Conservation (phyloP, 1,284 basidiomycete species). For the Sporisorium sorghi region DNA sequence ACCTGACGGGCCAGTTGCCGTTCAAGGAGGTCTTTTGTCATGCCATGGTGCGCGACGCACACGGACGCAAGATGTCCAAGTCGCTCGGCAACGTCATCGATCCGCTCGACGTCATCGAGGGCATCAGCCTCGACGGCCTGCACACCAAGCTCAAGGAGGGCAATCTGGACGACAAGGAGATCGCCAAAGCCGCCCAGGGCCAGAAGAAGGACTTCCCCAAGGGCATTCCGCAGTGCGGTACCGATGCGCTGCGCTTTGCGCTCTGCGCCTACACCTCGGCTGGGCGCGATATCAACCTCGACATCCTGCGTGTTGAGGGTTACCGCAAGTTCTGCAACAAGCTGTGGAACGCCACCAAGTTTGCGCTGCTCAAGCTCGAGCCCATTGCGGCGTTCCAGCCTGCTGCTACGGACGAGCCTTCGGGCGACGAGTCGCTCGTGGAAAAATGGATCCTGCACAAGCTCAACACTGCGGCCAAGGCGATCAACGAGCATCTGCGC, state of each 20-base stretch:
- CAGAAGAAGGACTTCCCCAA: slow-evolving; percentile 99
- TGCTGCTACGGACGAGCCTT: slow-evolving; percentile 74
- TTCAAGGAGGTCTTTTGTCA: slow-evolving; percentile 99
- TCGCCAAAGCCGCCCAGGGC: slow-evolving; percentile 87
- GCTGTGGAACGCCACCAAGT: slow-evolving; percentile 99
- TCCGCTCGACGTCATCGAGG: slow-evolving; percentile 94
- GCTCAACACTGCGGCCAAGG: slow-evolving; percentile 82
- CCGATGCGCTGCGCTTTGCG: slow-evolving; percentile 94
- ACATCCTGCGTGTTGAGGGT: slow-evolving; percentile 96
- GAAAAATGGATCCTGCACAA: slow-evolving; percentile 97
- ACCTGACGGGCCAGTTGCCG: slow-evolving; percentile 89
- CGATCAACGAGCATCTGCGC: slow-evolving; percentile 81
- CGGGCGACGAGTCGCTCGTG: slow-evolving; percentile 88
- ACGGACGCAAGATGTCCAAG: slow-evolving; percentile 99
- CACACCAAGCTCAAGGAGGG: slow-evolving; percentile 89
- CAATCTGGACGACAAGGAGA: slow-evolving; percentile 94
- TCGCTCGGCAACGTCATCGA: slow-evolving; percentile 98
- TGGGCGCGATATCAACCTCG: slow-evolving; percentile 74
- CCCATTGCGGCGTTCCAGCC: slow-evolving; percentile 63
- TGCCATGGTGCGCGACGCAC: slow-evolving; percentile 98
- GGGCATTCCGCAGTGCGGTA: slow-evolving; percentile 98
- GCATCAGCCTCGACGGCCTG: slow-evolving; percentile 83
- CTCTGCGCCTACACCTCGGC: slow-evolving; percentile 90
- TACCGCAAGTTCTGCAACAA: slow-evolving; percentile 99
- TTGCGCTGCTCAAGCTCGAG: slow-evolving; percentile 74